These are phyloP conservation scores for Melampsora larici-populina DNA, from an alignment of 1,284 basidiomycete species.

Conservation along the genomic window DNA sequence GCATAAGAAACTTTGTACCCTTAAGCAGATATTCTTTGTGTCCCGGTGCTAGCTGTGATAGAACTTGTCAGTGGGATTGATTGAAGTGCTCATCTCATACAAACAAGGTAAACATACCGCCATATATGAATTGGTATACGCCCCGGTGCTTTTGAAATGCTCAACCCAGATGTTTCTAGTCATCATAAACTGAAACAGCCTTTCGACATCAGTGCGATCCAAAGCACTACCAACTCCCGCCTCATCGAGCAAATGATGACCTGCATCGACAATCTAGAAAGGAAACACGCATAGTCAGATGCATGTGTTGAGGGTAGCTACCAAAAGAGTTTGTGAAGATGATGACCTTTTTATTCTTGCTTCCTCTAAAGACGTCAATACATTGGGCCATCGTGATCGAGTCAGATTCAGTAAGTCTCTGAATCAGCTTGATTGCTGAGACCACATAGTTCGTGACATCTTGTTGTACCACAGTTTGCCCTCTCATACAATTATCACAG, in stretches of 20 bases:
- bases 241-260: slow-evolving; percentile 58
- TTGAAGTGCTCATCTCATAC: too few relatives aligned
- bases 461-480: slow-evolving; percentile 56
- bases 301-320: slow-evolving; percentile 46
- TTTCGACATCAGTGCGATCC: slow-evolving; percentile 61
- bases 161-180: slow-evolving; percentile 56
- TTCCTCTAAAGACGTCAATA: slow-evolving; percentile 65
- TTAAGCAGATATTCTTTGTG: not conserved
- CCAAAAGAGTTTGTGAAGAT: slow-evolving; percentile 39
- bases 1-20: not conserved
- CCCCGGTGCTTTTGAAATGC: slow-evolving; percentile 45
- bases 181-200: slow-evolving; percentile 64
- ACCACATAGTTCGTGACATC: slow-evolving; percentile 62
- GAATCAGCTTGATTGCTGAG: slow-evolving; percentile 61
- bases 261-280: slow-evolving; percentile 54
- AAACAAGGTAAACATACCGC: slow-evolving; percentile 47
- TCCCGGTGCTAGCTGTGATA: not conserved
- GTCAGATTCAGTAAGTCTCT: slow-evolving; percentile 50
- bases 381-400: slow-evolving; percentile 56
- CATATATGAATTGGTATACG: slow-evolving; percentile 53
- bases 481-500: slow-evolving; percentile 71
- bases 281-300: slow-evolving; percentile 3
- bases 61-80: not conserved
- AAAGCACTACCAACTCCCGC: slow-evolving; percentile 63
- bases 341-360: slow-evolving; percentile 56